These are phyloP conservation scores for Nakazawaea ishiwadae DNA, from an alignment of 805 yeast species.

Conservation along the genomic window DNA sequence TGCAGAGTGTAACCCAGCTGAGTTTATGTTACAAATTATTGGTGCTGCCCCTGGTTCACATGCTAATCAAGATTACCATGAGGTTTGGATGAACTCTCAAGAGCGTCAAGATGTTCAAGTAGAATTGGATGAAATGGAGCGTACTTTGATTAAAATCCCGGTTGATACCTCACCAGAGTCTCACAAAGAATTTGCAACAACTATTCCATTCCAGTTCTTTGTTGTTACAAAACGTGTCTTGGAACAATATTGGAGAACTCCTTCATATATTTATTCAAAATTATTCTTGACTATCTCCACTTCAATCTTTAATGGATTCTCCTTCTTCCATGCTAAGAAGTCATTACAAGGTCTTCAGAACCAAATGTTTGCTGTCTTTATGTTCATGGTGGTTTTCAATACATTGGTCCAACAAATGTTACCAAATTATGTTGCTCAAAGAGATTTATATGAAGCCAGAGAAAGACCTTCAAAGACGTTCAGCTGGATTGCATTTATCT, in stretches of 20 bases:
- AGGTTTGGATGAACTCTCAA: constrained; percentile 70
- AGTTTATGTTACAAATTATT: constrained; percentile 86
- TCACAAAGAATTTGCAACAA: constrained; percentile 38
- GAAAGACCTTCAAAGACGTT: constrained; percentile 72
- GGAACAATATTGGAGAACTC: constrained; percentile 64
- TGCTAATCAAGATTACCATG: constrained; percentile 66
- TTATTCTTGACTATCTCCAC: constrained; percentile 45
- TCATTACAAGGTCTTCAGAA: constrained; percentile 72
- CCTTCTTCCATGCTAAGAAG: constrained; percentile 60
- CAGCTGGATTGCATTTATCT: constrained; percentile 58
- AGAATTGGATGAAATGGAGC: constrained; percentile 64
- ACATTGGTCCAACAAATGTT: constrained; percentile 59
- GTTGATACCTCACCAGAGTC: constrained; percentile 27
- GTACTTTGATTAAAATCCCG: constrained; percentile 40
- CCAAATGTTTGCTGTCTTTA: constrained; percentile 74
- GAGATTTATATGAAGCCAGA: constrained; percentile 67
- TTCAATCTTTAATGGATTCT: constrained; percentile 62
- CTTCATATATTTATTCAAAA: constrained; percentile 54
- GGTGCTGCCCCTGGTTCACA: constrained; percentile 82
- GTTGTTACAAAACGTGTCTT: constrained; percentile 47
- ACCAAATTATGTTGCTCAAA: constrained; percentile 56
- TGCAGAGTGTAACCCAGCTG: constrained; percentile 72
- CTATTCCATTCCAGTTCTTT: constrained; percentile 33
- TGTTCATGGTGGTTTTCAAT: constrained; percentile 54
- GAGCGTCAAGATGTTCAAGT: constrained; percentile 54